Base-by-base conservation (phyloP, 2,329 filamentous ascomycete genomes). In the Tolypocladium album region DNA sequence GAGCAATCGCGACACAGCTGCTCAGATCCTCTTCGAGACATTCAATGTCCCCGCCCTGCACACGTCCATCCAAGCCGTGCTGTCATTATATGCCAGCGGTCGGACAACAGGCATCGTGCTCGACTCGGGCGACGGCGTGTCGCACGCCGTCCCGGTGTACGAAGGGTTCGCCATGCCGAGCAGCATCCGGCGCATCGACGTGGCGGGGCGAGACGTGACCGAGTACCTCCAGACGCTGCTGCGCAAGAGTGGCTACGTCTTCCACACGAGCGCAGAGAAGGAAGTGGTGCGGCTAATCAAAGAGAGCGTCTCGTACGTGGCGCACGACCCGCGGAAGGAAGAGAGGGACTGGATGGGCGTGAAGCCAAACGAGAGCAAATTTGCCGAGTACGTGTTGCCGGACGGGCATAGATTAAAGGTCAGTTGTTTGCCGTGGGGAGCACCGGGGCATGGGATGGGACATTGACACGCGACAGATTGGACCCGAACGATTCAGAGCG, bases 251-350 rank as follows among this genome's bases (percentile, higher is more conserved):
- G 94, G 94, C 57, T 91, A 94, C 71, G 86, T 97, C 22, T 96
- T 99, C 74, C 93, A 97, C 76, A 99, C 94, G 22, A 97, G 92
- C 72, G 94, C 94, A 15, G 94, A 99, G 80, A 99, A 99, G 79
- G 94, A 99, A 77, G 92, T 97, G n/a, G 94, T 99, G 61, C 86
- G 93, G 65, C 83, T 91, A 74, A 97, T 99, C 78, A 99, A 99
- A 78, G 94, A 99, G 81, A 90, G 89, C 70, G 88, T 91, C 56
- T 89, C 90, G 60, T 99, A 97, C 72, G 88, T 99, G 45, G 92
- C 94, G 31, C 78, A 89, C 58, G 92, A 97, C 73, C 92, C 94
- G 9, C 88, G 88, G 71, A 92, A 89, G 67, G 94, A 99, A 74
- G 94, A 99, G 78, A 96, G 96, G 76, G 94, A 97, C 64, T 99